phyloP scores from a whole-genome alignment of 352 stramenopile genomes.

The Pythium phragmiticola region DNA sequence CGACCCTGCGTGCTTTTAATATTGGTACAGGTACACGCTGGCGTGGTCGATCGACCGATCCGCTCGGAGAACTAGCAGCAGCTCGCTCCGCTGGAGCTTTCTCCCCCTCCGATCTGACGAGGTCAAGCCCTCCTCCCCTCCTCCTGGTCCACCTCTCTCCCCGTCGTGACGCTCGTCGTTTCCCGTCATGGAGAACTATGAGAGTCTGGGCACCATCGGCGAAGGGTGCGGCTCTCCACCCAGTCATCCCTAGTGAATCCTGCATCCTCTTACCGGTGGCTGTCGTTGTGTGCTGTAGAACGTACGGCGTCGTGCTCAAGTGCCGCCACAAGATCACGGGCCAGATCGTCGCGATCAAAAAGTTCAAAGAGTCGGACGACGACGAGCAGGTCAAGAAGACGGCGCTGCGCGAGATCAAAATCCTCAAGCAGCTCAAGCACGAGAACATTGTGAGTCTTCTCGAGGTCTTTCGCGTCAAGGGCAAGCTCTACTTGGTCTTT shows the following conservation, averaged over 20 bases:
- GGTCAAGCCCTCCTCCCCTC: neutral
- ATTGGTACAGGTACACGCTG: neutral
- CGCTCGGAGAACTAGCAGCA: neutral
- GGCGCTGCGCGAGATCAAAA: slow-evolving; percentile 78
- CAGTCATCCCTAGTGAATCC: neutral
- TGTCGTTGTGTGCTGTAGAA: slow-evolving; percentile 32
- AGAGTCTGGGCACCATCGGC: slow-evolving; percentile 84
- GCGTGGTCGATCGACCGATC: neutral
- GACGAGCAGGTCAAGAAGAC: slow-evolving; percentile 90
- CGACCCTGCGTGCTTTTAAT: neutral
- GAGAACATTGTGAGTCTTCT: slow-evolving; percentile 88
- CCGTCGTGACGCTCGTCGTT: neutral
- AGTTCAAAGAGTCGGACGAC: slow-evolving; percentile 90
- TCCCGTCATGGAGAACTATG: slow-evolving; percentile 84
- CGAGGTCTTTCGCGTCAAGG: slow-evolving; percentile 84
- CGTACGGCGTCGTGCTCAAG: slow-evolving; percentile 87
- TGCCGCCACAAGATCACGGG: slow-evolving; percentile 79
- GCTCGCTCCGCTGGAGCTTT: neutral
- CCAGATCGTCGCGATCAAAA: slow-evolving; percentile 90
- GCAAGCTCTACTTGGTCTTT: slow-evolving; percentile 85
- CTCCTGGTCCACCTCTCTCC: too few species aligned
- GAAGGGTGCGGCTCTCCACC: slow-evolving; percentile 59
- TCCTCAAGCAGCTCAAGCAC: slow-evolving; percentile 86
- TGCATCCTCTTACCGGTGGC: neutral
- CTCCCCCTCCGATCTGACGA: too few species aligned